Conservation (phyloP, 2,329 filamentous ascomycete species). For the Xylariales sp. region DNA sequence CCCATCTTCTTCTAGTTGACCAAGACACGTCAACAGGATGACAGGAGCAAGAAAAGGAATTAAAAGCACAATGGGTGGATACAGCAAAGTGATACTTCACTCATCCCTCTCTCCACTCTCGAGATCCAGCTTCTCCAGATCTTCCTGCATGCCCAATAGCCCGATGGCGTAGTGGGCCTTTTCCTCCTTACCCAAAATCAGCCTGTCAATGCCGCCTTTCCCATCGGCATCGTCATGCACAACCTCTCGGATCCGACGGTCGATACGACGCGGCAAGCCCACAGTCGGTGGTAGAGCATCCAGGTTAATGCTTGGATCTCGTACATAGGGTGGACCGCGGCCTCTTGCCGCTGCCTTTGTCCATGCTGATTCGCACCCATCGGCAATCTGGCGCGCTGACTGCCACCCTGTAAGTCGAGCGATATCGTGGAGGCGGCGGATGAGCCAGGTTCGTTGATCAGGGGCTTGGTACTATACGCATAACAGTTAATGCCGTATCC, state of each 20-base stretch:
- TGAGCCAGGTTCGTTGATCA: conserved; percentile 71
- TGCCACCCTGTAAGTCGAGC: conserved; percentile 83
- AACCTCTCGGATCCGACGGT: conserved; percentile 45
- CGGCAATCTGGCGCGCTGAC: conserved; percentile 74
- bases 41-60: no score
- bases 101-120: conserved; percentile 30
- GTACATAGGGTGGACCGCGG: conserved; percentile 69
- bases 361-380: conserved; percentile 84
- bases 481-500: no score
- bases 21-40: no score
- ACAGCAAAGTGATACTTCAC: background rate
- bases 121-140: conserved; percentile 61
- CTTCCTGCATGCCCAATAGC: conserved; percentile 71
- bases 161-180: conserved; percentile 74
- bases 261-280: conserved; percentile 47
- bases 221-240: conserved; percentile 25
- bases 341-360: conserved; percentile 67
- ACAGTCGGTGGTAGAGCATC: conserved; percentile 24
- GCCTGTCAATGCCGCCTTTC: no score
- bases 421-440: conserved; percentile 70
- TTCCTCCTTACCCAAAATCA: conserved; percentile 60
- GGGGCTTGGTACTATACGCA: conserved; percentile 69
- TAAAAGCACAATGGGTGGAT: no score
- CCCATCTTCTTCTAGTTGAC: no score
- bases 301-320: conserved; percentile 31